Conservation (phyloP, 257 asterid species). For the Primulina eburnea region DNA sequence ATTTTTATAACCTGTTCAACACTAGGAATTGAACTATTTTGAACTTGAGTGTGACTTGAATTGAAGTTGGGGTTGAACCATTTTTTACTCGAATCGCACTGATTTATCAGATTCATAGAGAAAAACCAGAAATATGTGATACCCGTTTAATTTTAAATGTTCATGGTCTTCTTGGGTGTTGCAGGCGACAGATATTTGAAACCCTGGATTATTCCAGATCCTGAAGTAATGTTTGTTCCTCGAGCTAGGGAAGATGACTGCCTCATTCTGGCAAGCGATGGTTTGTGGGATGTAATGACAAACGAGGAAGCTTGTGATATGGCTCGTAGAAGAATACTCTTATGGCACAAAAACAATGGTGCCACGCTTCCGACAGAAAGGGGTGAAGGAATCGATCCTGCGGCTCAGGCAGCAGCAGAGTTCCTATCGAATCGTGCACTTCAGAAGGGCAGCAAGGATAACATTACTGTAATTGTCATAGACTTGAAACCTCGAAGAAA, state of each 20-base stretch:
- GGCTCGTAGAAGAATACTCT: slow-evolving; percentile 69
- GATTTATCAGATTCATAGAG: not conserved
- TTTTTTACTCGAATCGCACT: too few relatives aligned
- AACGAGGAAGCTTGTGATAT: slow-evolving; percentile 84
- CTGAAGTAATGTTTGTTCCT: slow-evolving; percentile 72
- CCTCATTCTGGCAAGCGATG: slow-evolving; percentile 88
- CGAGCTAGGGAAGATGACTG: slow-evolving; percentile 73
- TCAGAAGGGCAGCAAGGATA: slow-evolving; percentile 94
- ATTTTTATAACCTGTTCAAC: not conserved
- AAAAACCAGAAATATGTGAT: not conserved
- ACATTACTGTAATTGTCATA: slow-evolving; percentile 69
- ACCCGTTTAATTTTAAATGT: not conserved
- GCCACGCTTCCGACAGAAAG: slow-evolving; percentile 41
- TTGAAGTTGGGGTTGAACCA: too few relatives aligned
- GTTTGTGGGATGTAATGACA: slow-evolving; percentile 90
- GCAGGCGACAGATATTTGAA: slow-evolving; percentile 90
- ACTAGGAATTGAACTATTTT: too few relatives aligned
- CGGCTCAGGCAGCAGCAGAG: slow-evolving; percentile 94
- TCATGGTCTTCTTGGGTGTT: slow-evolving; percentile 10
- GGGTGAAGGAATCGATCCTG: slow-evolving; percentile 85
- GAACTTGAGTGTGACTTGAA: too few relatives aligned
- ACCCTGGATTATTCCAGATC: slow-evolving; percentile 89
- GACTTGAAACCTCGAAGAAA: slow-evolving; percentile 83
- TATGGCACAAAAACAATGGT: slow-evolving; percentile 74
- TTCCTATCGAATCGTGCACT: slow-evolving; percentile 72